Conservation (phyloP, 73 alveolate genomes). For the Uronychia binucleata region DNA sequence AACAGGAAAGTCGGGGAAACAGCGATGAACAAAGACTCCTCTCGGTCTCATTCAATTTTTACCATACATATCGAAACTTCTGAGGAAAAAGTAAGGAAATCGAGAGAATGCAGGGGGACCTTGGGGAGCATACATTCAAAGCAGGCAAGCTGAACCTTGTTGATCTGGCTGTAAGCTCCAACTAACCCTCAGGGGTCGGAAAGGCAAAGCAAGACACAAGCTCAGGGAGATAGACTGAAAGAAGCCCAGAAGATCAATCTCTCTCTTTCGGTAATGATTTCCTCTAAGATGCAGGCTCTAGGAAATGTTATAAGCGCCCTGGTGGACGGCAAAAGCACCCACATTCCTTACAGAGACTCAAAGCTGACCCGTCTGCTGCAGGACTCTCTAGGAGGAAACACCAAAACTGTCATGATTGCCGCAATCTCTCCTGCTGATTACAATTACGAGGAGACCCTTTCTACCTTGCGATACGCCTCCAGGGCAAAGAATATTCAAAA, state of each 20-base stretch:
- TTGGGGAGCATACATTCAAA: conserved; percentile 45
- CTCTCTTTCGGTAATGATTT: conserved; percentile 37
- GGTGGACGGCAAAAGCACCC: conserved; percentile 65
- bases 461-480: conserved; percentile 97
- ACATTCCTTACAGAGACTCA: conserved; percentile 88
- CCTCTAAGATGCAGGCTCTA: conserved; percentile 23
- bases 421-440: conserved; percentile 98
- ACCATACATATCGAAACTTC: conserved; percentile 87
- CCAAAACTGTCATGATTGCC: conserved; percentile 99
- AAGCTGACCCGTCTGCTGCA: conserved; percentile 93
- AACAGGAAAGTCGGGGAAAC: conserved; percentile 95
- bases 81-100: conserved; percentile 51
- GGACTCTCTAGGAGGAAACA: conserved; percentile 99
- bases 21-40: conserved; percentile 89
- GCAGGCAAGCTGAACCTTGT: conserved; percentile 70
- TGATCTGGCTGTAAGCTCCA: conserved; percentile 58
- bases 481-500: conserved; percentile 97
- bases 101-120: conserved; percentile 4
- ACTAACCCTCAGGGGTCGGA: conserved; percentile 56
- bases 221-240: conserved; percentile 59
- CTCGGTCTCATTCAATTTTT: conserved; percentile 95
- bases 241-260: conserved; percentile 75
- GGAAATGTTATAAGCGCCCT: conserved; percentile 78
- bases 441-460: conserved; percentile 97
- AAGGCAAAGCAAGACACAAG: conserved; percentile 74